Base-by-base conservation (phyloP, 1,284 basidiomycete genomes). In the Ceratobasidium sp. region DNA sequence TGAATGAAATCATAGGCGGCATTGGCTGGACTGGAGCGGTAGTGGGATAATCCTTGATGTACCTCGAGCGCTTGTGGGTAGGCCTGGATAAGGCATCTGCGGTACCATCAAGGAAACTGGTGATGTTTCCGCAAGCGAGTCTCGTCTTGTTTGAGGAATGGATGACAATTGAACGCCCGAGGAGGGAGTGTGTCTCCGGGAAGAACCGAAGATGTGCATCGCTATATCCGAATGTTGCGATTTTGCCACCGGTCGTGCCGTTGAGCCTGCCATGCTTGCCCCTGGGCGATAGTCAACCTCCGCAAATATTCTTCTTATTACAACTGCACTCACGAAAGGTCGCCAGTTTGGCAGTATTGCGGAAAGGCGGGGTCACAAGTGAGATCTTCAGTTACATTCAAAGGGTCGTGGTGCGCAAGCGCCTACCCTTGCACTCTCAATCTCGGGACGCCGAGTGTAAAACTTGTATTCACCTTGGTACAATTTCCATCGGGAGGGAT, bases 101-200 rank as follows among this genome's bases (percentile, higher is more conserved):
- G 13, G 75, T 76, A 5, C 73, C 74, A 59, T 76, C 75, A 29
- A 74, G 46, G 11, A 56, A 50, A 2, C 72, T 73, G 25, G 72
- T 75, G 56, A 76, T 75, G 70, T 76, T 74, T 27, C 73, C 75
- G 59, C 75, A 75, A 6, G 74, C 74, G 30, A 74, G 46, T 1
- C 73, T 69, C 9, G 69, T 74, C 49, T 72, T 71, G 64, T 74
- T 73, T 36, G 69, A 42, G 13, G 71, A 62, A 44, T 74, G 72
- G 36, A 76, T 72, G 9, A 75, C 74, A 36, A 76, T 62, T 52
- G 72, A 73, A 8, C 75, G 74, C 13, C 75, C 75, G 13, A 76
- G 71, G 9, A 76, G 60, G 14, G 72, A 73, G 69, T 74, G 73
- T 11, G 70, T 56, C 59, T 74, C 62, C 16, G 75, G 72, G 71